Base-by-base conservation (phyloP, 177 flowering plant species). In the Vitis hybrid region DNA sequence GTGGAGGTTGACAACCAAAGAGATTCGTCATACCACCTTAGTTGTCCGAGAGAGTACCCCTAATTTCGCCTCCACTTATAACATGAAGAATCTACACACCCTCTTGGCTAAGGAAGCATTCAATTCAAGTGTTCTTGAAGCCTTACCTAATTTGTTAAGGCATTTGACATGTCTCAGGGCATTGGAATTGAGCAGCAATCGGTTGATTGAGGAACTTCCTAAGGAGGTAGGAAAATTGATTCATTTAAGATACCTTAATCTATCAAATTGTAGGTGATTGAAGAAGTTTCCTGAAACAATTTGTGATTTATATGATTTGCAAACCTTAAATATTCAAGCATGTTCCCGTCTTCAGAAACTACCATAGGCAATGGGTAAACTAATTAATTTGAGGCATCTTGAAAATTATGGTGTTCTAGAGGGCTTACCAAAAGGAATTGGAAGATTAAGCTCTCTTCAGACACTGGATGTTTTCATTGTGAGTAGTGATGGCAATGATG, bases 181-280 rank as follows among this genome's bases (percentile, higher is more conserved):
- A 22, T 22, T 22, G 26, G 3, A 22, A 0, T 22, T 22, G 26
- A 22, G 26, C 26, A 22, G 0, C 26, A 22, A 22, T 22, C 26
- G 0, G 26, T 22, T 22, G 26, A 22, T 22, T 22, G 26, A 22
- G 26, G 26, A 22, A 22, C 26, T 22, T 22, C 26, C 0, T 22
- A 22, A 22, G 26, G 26, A 22, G 26, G 26, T 22, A 22, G 26
- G 3, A 22, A 22, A 22, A 22, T 22, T 22, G 26, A 22, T 22
- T 22, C 26, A 22, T 31, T 6, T 61, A 29, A 69, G 72, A 39
- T 61, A 61, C 5, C 66, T 69, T 39, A 61, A 69, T 20, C 18
- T 8, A 22, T 55, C 2, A 6, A 11, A 11, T 29, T 31, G 26
- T 39, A 1, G 4, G 45, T 0, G 8, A 4, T 10, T 59, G 3